Evolutionary conservation across 495 filamentous ascomycete species (phyloP).

Genomic region (Astrothelium macrocarpum): DNA sequence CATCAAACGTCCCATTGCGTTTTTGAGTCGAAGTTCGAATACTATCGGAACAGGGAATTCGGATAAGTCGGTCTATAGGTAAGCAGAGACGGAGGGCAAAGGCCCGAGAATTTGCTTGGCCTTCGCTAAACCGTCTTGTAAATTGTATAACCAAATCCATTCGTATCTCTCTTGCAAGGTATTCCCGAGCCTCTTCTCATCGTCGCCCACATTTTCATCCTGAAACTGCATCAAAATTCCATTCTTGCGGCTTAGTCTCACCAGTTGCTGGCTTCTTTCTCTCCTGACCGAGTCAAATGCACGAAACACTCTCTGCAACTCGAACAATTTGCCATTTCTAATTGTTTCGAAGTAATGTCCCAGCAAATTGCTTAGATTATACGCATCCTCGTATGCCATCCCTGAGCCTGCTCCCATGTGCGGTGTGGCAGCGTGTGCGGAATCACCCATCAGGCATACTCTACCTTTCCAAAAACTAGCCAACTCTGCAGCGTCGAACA

Average conservation of each 20-base stretch:
- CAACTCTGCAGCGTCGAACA: neutral
- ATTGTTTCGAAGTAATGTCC: neutral
- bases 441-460: conserved; percentile 1
- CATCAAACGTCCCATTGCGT: too few relatives aligned
- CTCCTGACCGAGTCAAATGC: conserved; percentile 20
- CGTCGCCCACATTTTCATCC: conserved; percentile 32
- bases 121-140: conserved; percentile 3
- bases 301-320: conserved; percentile 13
- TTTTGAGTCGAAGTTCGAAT: too few relatives aligned
- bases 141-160: conserved; percentile 14
- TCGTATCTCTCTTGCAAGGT: conserved; percentile 8
- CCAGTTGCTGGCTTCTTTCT: neutral
- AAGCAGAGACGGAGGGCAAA: too few relatives aligned
- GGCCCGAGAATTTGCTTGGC: conserved; percentile 7
- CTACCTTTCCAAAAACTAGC: neutral
- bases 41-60: too few relatives aligned
- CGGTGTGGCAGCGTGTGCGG: conserved; percentile 6
- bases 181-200: conserved; percentile 1
- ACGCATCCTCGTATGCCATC: conserved; percentile 8
- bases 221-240: conserved; percentile 36
- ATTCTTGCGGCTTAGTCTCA: conserved; percentile 28
- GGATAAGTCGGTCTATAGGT: too few relatives aligned
- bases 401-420: conserved; percentile 6
- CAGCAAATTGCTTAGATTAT: conserved; percentile 2
- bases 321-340: neutral